Conservation (phyloP, 257 asterid species). For the Hygrophila difformis region DNA sequence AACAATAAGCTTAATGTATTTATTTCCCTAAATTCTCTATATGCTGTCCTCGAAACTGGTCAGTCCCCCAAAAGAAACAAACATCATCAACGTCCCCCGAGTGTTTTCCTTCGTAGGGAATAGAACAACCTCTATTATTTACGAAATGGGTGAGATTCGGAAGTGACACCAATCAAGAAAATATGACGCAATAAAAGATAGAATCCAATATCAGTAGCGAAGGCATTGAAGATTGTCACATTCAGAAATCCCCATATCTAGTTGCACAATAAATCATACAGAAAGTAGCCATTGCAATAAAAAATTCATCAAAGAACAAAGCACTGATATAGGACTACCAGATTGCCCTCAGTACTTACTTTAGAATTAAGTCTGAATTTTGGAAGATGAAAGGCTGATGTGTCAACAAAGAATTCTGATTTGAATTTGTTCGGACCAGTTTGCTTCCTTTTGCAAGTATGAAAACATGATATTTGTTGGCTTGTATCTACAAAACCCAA, state of each 20-base stretch:
- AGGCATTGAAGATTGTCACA: background rate
- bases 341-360: slow-evolving; percentile 25
- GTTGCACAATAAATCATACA: slow-evolving; percentile 4
- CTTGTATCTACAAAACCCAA: slow-evolving; percentile 23
- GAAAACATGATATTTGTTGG: slow-evolving; percentile 51
- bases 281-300: slow-evolving; percentile 8
- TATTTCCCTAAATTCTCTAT: no score
- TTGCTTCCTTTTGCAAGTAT: slow-evolving; percentile 38
- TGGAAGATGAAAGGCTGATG: slow-evolving; percentile 44
- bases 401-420: slow-evolving; percentile 54
- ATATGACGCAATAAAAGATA: slow-evolving; percentile 9
- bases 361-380: slow-evolving; percentile 29
- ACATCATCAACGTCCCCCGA: no score
- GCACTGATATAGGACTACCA: background rate
- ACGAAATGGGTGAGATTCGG: no score
- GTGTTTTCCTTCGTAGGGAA: no score
- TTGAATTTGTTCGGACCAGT: slow-evolving; percentile 33
- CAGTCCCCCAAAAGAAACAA: no score
- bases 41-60: no score
- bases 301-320: slow-evolving; percentile 13
- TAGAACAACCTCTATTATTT: no score
- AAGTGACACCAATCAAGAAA: no score
- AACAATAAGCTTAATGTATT: no score
- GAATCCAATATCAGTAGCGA: slow-evolving; percentile 8
- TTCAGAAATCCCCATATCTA: slow-evolving; percentile 9